Evolutionary conservation across 768 basidiomycete genomes (phyloP).

Genomic region (Boletus vinaceobasis): DNA sequence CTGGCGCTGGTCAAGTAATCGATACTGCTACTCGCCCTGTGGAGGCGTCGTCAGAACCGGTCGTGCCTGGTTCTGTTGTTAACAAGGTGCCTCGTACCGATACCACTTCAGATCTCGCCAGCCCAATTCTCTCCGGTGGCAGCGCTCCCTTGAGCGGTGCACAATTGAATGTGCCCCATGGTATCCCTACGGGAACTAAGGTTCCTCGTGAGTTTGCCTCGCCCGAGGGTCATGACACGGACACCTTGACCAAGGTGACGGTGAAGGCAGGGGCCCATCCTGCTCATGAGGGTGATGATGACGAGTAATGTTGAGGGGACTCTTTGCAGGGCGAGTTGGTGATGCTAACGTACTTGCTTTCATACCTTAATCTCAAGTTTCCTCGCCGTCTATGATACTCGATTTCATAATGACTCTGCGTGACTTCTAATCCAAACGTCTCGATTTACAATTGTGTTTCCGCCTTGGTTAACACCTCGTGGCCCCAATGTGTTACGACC

Average conservation of each 20-base stretch:
- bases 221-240: neutral
- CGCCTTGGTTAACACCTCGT: neutral
- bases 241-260: neutral
- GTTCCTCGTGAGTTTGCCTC: neutral
- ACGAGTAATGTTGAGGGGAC: neutral
- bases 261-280: neutral
- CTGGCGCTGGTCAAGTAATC: neutral
- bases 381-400: neutral
- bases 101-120: neutral
- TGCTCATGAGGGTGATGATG: neutral
- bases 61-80: neutral
- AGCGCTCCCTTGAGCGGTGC: too few species aligned
- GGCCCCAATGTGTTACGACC: too few species aligned
- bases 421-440: neutral
- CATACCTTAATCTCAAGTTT: neutral
- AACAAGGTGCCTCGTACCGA: neutral
- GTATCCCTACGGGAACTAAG: neutral
- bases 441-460: neutral
- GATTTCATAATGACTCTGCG: neutral
- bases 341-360: neutral
- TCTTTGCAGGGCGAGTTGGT: neutral
- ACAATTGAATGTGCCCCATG: neutral
- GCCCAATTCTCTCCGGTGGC: neutral
- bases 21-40: too few species aligned
- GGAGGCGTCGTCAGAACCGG: too few species aligned